Evolutionary conservation across 192 early-diverging fungal species (phyloP).

Genomic region (Lunasporangiospora selenospora): DNA sequence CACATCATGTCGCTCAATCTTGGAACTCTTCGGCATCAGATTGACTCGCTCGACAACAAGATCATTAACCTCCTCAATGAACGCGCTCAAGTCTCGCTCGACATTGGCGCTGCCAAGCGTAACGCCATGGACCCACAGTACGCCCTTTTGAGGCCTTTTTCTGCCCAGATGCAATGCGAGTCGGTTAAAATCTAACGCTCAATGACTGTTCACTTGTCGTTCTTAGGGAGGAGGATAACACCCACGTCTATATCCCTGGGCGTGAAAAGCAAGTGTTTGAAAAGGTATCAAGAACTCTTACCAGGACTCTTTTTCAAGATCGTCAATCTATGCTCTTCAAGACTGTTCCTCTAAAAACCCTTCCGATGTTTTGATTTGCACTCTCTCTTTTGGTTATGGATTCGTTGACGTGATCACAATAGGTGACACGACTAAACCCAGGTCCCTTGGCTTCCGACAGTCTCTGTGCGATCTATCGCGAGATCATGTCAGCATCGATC

Average conservation of each 20-base stretch:
- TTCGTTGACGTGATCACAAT: too few relatives aligned
- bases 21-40: constrained; percentile 63
- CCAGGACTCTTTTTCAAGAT: neutral
- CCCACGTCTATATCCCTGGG: constrained; percentile 77
- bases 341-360: too few relatives aligned
- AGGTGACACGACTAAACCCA: constrained; percentile 73
- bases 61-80: constrained; percentile 83
- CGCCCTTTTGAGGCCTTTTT: neutral
- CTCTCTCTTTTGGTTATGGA: too few relatives aligned
- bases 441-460: constrained; percentile 69
- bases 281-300: constrained; percentile 41
- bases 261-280: constrained; percentile 82
- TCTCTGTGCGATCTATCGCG: constrained; percentile 56
- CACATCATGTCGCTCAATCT: constrained; percentile 54
- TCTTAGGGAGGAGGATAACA: constrained; percentile 44
- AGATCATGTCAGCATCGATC: constrained; percentile 93
- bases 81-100: constrained; percentile 79
- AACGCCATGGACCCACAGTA: constrained; percentile 31
- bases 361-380: too few relatives aligned
- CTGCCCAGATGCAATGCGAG: too few relatives aligned
- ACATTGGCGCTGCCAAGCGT: constrained; percentile 78
- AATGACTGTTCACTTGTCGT: neutral
- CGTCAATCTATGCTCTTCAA: neutral
- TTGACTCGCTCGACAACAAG: constrained; percentile 77
- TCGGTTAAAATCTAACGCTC: neutral